Percentiles rank a stretch among this genome's conserved stretches.
These are phyloP conservation scores for Peltaster fructicola DNA, from an alignment of 2,329 filamentous ascomycete species.

Conservation along the genomic window DNA sequence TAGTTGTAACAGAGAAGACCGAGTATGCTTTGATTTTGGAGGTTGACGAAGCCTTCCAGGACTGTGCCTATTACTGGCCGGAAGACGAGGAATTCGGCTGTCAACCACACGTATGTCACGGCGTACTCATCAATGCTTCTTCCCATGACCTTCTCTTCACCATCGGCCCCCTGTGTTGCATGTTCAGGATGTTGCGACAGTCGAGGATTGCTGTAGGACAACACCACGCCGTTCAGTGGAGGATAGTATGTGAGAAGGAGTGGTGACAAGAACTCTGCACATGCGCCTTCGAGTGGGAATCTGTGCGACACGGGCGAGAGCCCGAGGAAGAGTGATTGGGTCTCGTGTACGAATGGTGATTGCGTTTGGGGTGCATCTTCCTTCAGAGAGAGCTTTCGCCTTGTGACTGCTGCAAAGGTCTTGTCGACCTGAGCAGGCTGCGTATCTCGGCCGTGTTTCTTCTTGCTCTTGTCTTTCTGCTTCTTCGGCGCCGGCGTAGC, in stretches of 20 bases:
- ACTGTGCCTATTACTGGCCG: conserved; percentile 53
- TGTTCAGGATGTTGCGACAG: conserved; percentile 35
- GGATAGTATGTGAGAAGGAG: conserved; percentile 62
- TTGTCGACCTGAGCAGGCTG: conserved; percentile 2
- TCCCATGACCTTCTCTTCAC: conserved; percentile 16
- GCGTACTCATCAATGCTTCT: conserved; percentile 59
- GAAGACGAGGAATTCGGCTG: conserved; percentile 71
- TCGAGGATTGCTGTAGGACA: conserved; percentile 53
- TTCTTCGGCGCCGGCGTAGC: conserved; percentile 4
- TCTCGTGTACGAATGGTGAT: conserved; percentile 63
- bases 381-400: background rate
- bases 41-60: conserved; percentile 65
- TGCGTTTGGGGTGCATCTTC: too few species aligned
- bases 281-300: conserved; percentile 51
- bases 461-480: conserved; percentile 4
- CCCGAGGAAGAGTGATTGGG: conserved; percentile 62
- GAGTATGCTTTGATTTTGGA: conserved; percentile 77
- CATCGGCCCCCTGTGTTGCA: conserved; percentile 5
- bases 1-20: conserved; percentile 79
- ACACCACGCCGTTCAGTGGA: conserved; percentile 53
- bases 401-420: conserved; percentile 1
- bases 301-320: conserved; percentile 54
- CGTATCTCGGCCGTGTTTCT: too few species aligned
- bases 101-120: conserved; percentile 74
- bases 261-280: conserved; percentile 57